Evolutionary conservation across 139 green algal species (phyloP), one percentile per base, ranked within the genome.

Genomic region (Picochlorum costavermella): DNA sequence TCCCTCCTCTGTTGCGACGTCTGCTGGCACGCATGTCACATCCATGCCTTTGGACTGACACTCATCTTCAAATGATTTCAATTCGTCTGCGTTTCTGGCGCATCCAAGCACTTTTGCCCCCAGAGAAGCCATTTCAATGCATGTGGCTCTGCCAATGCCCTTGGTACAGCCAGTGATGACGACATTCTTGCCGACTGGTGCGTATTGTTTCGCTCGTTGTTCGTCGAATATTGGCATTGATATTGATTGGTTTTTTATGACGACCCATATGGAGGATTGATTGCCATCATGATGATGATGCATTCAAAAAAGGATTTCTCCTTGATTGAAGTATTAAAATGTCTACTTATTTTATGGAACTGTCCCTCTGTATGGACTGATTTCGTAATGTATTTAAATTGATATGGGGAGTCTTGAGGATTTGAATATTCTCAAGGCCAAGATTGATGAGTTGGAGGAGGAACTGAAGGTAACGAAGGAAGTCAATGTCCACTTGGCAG

Each of bases 161-260:
- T 84, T 77, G 0, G 81, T 85, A 5, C 79, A 85, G 4, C 84
- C 84, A 0, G 84, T 91, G 5, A 91, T 75, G 3, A 90, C 61
- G 9, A 60, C 55, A 1, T 36, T 33, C 29, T 68, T 59, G 8
- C 29, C 55, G 14, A 40, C 8, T 26, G 64, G 69, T 0, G 56
- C 31, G 23, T 71, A 71, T 6, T 20, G 12, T 5, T 50, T 20
- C 3, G 60, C 60, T 31, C n/a, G 12, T 64, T 64, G 17, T 14
- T 28, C 46, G 5, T 45, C 56, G n/a, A 45, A 45, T 6, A 45
- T 10, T 61, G 56, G 8, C 31, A 23, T 58, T 28, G 50, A 58
- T 40, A 40, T 40, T 40, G 2, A 1, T 40, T 40, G 33, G 8
- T 40, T 13, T 40, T 23, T 23, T 23, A 23, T 23, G 20, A 23